Base-by-base conservation (phyloP, 768 basidiomycete genomes). In the Panaeolus cyanescens region DNA sequence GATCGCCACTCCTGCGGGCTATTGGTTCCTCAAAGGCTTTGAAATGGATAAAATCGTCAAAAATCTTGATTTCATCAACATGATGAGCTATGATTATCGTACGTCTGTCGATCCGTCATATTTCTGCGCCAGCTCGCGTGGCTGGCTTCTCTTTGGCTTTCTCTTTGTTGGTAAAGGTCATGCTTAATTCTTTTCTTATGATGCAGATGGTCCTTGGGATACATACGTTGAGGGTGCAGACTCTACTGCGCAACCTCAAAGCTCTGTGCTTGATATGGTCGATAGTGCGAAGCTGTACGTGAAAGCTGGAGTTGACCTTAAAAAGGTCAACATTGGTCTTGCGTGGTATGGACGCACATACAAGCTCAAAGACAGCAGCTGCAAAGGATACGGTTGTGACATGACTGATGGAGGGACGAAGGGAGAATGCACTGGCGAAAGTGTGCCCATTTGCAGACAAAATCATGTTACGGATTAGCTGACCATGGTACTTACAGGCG, bases 31-130 rank as follows among this genome's bases (percentile, higher is more conserved):
- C 4, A 30, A 62, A 36, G 70, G 70, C 4, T 71, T 69, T 32
- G 64, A 71, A 59, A 67, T 69, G 25, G 64, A 71, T 57, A 71
- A 69, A 40, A 67, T 71, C 37, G 64, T 56, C 6, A 28, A 30
- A 15, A 54, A 30, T 8, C 61, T 68, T 10, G 56, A 57, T 7
- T 71, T 67, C 32, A 9, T 71, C 50, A 71, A 69, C 56, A 67
- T 71, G 66, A 71, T 71, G 70, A 66, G 69, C 61, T 70, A 70
- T 42, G 69, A 70, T 33, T 70, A 70, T 39, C 70, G 67, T 64
- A 67, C 65, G 12, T 54, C 15, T 31, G 8, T 33, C 5, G 3
- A 31, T 30, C 32, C 53, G 15, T 13, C 13, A 6, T 65, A 55
- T 7, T 71, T 7, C 15, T 39, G 37, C 15, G 37, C 19, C 15